A percentile compares a stretch with the other conserved stretches of the same genome.
phyloP scores from a whole-genome alignment of 345 rosid species.

The Hirschfeldia incana region DNA sequence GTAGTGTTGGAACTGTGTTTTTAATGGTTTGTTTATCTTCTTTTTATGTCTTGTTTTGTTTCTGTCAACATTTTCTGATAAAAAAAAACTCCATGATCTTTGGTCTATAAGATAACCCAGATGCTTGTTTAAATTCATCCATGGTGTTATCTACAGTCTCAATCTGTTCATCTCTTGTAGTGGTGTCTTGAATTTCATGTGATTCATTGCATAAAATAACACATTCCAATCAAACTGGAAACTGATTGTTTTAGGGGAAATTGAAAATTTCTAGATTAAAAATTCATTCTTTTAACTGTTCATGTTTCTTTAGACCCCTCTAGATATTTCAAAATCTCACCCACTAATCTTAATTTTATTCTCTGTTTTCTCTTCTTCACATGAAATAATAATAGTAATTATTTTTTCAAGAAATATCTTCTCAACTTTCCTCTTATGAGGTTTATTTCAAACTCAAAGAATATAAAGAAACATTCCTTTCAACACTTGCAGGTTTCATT shows the following conservation, averaged over 20 bases:
- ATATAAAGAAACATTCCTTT: not conserved
- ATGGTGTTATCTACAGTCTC: not conserved
- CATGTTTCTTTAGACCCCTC: not conserved
- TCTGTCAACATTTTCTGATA: not conserved
- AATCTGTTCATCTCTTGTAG: constrained; percentile 8
- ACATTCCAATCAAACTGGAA: constrained; percentile 35
- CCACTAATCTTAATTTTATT: constrained; percentile 33
- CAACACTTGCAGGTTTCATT: constrained; percentile 13
- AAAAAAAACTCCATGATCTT: not conserved
- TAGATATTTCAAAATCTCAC: constrained; percentile 22
- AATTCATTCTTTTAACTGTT: constrained; percentile 24
- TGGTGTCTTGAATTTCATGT: constrained; percentile 17
- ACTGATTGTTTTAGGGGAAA: not conserved
- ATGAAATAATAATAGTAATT: constrained; percentile 52
- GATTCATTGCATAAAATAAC: constrained; percentile 38
- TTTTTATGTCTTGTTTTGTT: not conserved
- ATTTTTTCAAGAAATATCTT: constrained; percentile 12
- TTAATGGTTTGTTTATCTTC: constrained; percentile 1
- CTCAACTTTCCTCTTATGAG: constrained; percentile 11
- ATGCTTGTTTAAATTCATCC: constrained; percentile 15
- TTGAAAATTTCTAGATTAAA: not conserved
- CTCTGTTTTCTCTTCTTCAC: constrained; percentile 47
- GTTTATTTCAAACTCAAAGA: constrained; percentile 9
- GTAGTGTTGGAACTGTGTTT: not conserved
- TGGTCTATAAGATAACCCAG: not conserved